phyloP scores from a whole-genome alignment of 2,329 filamentous ascomycete species.

The Capronia americana region DNA sequence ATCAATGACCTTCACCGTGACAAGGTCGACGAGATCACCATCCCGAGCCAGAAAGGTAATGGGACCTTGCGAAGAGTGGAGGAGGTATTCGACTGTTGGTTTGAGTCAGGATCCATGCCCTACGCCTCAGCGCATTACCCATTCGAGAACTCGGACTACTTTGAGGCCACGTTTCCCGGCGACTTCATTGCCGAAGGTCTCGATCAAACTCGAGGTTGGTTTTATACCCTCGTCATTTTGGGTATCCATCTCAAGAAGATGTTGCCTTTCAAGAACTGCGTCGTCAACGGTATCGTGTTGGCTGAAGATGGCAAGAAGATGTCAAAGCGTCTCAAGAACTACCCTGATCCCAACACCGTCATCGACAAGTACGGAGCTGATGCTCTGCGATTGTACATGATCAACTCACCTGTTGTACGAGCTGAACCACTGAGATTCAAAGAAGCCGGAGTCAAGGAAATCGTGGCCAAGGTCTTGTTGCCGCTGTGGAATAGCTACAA shows the following conservation, averaged over 20 bases:
- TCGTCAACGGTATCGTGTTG: constrained; percentile 86
- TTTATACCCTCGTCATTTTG: constrained; percentile 84
- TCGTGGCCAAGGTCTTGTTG: constrained; percentile 82
- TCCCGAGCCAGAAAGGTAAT: constrained; percentile 81
- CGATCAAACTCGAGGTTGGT: constrained; percentile 90
- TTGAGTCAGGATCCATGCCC: constrained; percentile 89
- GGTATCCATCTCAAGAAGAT: constrained; percentile 81
- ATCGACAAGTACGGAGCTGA: constrained; percentile 86
- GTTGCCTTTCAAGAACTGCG: constrained; percentile 85
- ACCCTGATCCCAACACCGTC: constrained; percentile 78
- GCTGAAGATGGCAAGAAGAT: constrained; percentile 94
- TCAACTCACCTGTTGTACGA: constrained; percentile 88
- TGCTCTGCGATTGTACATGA: constrained; percentile 87
- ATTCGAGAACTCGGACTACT: constrained; percentile 79
- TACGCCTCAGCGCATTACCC: constrained; percentile 85
- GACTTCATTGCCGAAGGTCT: constrained; percentile 89
- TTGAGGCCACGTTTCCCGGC: constrained; percentile 77
- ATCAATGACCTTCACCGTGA: constrained; percentile 83
- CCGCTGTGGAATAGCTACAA: constrained; percentile 92
- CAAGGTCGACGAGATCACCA: constrained; percentile 87
- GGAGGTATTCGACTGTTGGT: constrained; percentile 92
- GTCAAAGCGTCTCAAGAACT: constrained; percentile 92
- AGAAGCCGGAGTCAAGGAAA: constrained; percentile 84
- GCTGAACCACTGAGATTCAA: constrained; percentile 86
- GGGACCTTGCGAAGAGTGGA: constrained; percentile 76